phyloP scores from a whole-genome alignment of 129 eudicot species.

The Escallonia rubra region DNA sequence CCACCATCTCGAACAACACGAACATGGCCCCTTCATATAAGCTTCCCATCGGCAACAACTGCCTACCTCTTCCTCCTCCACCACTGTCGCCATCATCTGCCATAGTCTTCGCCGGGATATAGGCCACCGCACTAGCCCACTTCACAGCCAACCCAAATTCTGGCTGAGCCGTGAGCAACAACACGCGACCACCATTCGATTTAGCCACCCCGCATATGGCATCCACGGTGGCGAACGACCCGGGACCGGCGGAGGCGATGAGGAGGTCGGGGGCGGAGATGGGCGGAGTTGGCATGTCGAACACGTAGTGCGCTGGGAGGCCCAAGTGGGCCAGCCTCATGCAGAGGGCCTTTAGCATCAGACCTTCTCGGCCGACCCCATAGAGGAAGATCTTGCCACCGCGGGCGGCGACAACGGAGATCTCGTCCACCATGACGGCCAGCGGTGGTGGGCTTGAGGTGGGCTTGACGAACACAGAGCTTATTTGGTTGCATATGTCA shows the following conservation, averaged over 20 bases:
- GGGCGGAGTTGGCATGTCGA: conserved; percentile 95
- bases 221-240: conserved; percentile 84
- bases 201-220: conserved; percentile 71
- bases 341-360: conserved; percentile 77
- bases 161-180: conserved; percentile 75
- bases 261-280: conserved; percentile 77
- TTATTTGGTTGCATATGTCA: conserved; percentile 54
- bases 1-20: conserved; percentile 94
- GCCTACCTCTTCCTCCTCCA: conserved; percentile 18
- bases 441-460: conserved; percentile 46
- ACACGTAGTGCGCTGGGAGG: conserved; percentile 70
- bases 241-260: conserved; percentile 92
- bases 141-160: conserved; percentile 33
- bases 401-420: conserved; percentile 40
- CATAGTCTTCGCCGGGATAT: conserved; percentile 90
- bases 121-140: conserved; percentile 56
- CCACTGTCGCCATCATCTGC: conserved; percentile 50
- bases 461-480: conserved; percentile 55
- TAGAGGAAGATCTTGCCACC: conserved; percentile 61
- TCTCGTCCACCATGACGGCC: conserved; percentile 42
- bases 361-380: conserved; percentile 95
- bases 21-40: conserved; percentile 85
- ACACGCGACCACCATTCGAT: conserved; percentile 55
- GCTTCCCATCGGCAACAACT: conserved; percentile 91
- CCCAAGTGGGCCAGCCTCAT: conserved; percentile 88